Evolutionary conservation across 2,329 filamentous ascomycete genomes (phyloP), one percentile per base, ranked within the genome.

Genomic region (Neofusicoccum sp.): DNA sequence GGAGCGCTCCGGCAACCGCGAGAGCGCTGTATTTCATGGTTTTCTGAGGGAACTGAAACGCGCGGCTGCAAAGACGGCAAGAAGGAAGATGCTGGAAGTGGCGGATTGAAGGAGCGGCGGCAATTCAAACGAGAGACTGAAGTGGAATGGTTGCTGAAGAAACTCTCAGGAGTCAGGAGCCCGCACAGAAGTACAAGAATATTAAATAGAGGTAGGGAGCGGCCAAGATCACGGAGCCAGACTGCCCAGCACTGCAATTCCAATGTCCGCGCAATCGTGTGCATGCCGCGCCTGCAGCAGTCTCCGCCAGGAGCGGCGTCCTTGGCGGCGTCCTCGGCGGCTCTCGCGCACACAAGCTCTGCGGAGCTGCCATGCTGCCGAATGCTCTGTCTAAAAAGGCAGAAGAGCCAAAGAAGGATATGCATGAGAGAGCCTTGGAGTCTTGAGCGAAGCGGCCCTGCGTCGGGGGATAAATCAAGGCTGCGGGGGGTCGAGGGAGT

Each of bases 11-110:
- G 65, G 80, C 77, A 66, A 80, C 80, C 63, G 83, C 70, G 59
- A 77, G 76, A 69, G 80, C 63, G 62, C 76, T 67, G 74, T 76
- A 77, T 78, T 71, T 85, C 85, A 87, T 88, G 64, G 65, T 81
- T 20, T 20, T 20, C 20, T 20, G 20, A 20, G 2, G 20, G 20
- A 20, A 2, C 20, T 1, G 2, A 20, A 20, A 20, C 20, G 20
- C 20, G 20, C 20, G 75, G 69, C 69, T 61, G 16, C 3, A 9
- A 12, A 12, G 33, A 20, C 7, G 31, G 5, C 8, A 28, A 38
- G 38, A 20, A n/a, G 48, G 48, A 49, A 40, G 24, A 31, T 34
- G 49, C 16, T 20, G 51, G 43, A 38, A 49, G 36, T 11, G 6
- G 20, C 41, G 48, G 60, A 26, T 41, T 2, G 16, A 5, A 33